phyloP scores from a whole-genome alignment of 108 stramenopile species.

The Nitzschia putrida region DNA sequence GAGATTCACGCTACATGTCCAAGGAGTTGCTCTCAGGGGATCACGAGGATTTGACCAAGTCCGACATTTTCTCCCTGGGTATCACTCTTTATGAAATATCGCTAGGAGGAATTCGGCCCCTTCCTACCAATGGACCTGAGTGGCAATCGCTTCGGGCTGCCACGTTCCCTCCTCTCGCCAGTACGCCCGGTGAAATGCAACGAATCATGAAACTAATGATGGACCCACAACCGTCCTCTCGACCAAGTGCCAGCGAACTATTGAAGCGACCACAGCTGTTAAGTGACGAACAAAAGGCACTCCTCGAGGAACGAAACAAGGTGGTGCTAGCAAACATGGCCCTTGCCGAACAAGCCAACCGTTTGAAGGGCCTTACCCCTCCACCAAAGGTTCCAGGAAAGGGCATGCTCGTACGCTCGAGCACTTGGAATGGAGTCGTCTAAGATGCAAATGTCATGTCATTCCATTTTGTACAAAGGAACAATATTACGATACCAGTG shows the following conservation, averaged over 20 bases:
- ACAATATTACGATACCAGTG: no score
- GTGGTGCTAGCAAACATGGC: constrained; percentile 70
- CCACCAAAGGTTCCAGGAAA: constrained; percentile 15
- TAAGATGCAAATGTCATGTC: neutral
- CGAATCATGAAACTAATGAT: constrained; percentile 79
- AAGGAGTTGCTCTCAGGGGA: constrained; percentile 88
- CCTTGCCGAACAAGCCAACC: constrained; percentile 43
- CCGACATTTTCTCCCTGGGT: constrained; percentile 93
- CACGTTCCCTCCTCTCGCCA: constrained; percentile 53
- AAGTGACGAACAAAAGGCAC: constrained; percentile 83
- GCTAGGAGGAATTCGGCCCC: constrained; percentile 49
- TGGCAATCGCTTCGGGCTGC: constrained; percentile 90
- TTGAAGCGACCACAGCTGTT: constrained; percentile 75
- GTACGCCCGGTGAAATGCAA: constrained; percentile 68
- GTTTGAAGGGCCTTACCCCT: constrained; percentile 23
- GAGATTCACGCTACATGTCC: constrained; percentile 94
- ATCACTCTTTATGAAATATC: constrained; percentile 88
- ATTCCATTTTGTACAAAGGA: no score
- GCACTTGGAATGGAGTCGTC: constrained; percentile 51
- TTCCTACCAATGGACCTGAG: constrained; percentile 86
- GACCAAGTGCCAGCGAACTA: constrained; percentile 76
- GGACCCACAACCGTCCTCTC: constrained; percentile 58
- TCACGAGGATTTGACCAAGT: constrained; percentile 87
- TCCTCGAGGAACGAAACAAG: constrained; percentile 78
- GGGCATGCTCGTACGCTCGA: constrained; percentile 33